Conservation (phyloP, 164 flowering plant genomes). For the Kalanchoe fedtschenkoi region DNA sequence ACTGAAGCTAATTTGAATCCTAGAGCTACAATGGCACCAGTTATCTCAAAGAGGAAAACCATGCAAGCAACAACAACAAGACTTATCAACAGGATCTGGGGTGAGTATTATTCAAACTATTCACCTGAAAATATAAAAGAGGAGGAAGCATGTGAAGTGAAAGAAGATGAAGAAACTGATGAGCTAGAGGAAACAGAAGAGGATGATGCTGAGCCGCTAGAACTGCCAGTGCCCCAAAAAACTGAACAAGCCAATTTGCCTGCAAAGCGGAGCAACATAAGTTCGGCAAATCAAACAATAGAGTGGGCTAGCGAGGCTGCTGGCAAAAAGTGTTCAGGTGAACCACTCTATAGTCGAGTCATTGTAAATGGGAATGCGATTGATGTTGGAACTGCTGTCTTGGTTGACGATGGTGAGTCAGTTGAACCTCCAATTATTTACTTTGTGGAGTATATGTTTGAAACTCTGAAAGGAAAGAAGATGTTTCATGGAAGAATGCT, state of each 20-base stretch:
- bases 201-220: slow-evolving; percentile 34
- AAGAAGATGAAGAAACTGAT: slow-evolving; percentile 35
- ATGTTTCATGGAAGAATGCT: slow-evolving; percentile 79
- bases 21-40: slow-evolving; percentile 45
- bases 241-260: slow-evolving; percentile 16
- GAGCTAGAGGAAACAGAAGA: slow-evolving; percentile 45
- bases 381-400: slow-evolving; percentile 49
- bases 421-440: slow-evolving; percentile 39
- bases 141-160: slow-evolving; percentile 14
- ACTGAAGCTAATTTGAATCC: slow-evolving; percentile 57
- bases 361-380: slow-evolving; percentile 39
- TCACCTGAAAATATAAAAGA: slow-evolving; percentile 47
- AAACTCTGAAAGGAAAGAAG: slow-evolving; percentile 37
- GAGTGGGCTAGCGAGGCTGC: slow-evolving; percentile 58
- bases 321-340: slow-evolving; percentile 40
- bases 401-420: slow-evolving; percentile 33
- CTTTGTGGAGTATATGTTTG: slow-evolving; percentile 86
- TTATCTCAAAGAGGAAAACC: slow-evolving; percentile 48
- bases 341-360: slow-evolving; percentile 46
- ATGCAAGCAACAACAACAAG: slow-evolving; percentile 85
- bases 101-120: slow-evolving; percentile 72
- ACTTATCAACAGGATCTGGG: slow-evolving; percentile 77
- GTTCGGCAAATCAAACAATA: slow-evolving; percentile 16
- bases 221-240: slow-evolving; percentile 10
- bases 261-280: slow-evolving; percentile 17